Conservation (phyloP, 2,329 filamentous ascomycete genomes). For the Microdochium trichocladiopsis region DNA sequence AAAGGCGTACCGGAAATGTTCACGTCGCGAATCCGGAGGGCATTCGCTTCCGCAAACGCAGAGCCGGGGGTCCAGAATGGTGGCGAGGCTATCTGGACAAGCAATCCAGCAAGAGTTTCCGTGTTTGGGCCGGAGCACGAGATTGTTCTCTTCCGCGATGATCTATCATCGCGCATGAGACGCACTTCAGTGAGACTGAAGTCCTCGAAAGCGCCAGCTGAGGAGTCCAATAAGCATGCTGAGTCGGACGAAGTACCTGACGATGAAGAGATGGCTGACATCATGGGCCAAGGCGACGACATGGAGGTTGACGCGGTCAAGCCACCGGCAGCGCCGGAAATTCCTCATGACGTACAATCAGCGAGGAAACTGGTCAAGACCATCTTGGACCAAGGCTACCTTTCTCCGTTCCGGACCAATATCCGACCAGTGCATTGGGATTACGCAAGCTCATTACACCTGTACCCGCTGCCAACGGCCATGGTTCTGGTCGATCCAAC, state of each 20-base stretch:
- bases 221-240: conserved; percentile 12
- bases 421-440: conserved; percentile 87
- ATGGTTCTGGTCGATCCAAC: conserved; percentile 79
- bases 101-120: conserved; percentile 74
- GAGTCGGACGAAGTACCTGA: conserved; percentile 8
- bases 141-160: conserved; percentile 79
- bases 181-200: conserved; percentile 70
- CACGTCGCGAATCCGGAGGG: conserved; percentile 76
- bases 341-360: conserved; percentile 45
- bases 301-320: conserved; percentile 37
- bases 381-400: conserved; percentile 80
- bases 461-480: conserved; percentile 84
- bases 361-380: conserved; percentile 83
- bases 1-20: conserved; percentile 80
- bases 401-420: conserved; percentile 78
- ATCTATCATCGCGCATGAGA: conserved; percentile 72
- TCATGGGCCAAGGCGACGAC: conserved; percentile 14
- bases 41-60: conserved; percentile 70
- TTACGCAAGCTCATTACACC: conserved; percentile 63
- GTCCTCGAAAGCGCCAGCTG: conserved; percentile 20
- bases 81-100: conserved; percentile 80
- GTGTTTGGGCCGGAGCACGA: conserved; percentile 87
- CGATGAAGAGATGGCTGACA: conserved; percentile 25
- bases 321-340: conserved; percentile 15
- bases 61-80: conserved; percentile 51